Base-by-base conservation (phyloP, 1,284 basidiomycete genomes). In the Cutaneotrichosporon cyanovorans region DNA sequence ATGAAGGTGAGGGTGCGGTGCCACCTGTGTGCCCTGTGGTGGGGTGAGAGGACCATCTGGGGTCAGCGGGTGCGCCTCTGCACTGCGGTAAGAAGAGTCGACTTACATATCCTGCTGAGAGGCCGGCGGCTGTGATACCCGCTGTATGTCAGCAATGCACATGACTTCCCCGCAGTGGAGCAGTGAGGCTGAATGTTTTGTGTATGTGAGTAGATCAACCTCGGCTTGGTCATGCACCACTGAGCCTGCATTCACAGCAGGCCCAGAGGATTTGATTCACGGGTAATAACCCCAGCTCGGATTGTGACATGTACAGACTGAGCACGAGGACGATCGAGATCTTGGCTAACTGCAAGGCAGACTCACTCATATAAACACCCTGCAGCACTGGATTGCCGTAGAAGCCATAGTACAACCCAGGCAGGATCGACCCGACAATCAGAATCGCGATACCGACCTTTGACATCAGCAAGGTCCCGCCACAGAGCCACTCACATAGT, bases 1-100 rank as follows among this genome's bases (percentile, higher is more conserved):
- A 90, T 78, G 71, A 93, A 95, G 8, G 88, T 80, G 19, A 74
- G 69, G 4, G 88, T 91, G 19, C 91, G 81, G 46, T 84, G 78
- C 57, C 82, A 80, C 19, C 88, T 78, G 66, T 87, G 84, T 0
- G 77, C 77, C 1, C 81, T 75, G 68, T 90, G 90, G 61, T 82
- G 78, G 1, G 87, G 86, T 45, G 82, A 79, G 15, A 92, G 74
- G 18, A 93, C 87, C 52, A 87, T 78, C 69, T 83, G 53, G 31
- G 14, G 25, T 23, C 16, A 22, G 21, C 36, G 8, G 16, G 15
- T 4, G 3, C 14, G 18, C 25, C 7, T 28, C 12, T 7, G n/a
- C n/a, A n/a, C n/a, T n/a, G n/a, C n/a, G n/a, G n/a, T n/a, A n/a
- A 19, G 40, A 32, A 43, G 21, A 36, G n/a, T n/a, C 28, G 4